Evolutionary conservation across 208 protist species (phyloP).

Genomic region (Acanthamoeba triangularis): DNA sequence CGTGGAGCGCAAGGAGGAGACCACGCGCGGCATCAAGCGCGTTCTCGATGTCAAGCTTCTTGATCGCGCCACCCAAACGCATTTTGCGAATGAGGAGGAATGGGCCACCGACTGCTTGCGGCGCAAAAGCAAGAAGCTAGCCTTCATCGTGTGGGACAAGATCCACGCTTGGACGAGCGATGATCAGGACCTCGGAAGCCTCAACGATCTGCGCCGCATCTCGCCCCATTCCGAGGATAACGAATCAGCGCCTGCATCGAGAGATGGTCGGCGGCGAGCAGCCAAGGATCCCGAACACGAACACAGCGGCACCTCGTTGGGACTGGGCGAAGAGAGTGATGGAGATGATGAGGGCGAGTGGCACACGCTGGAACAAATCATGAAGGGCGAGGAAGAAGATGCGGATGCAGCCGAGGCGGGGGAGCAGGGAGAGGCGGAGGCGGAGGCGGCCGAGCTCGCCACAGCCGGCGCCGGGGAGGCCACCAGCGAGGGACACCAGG

Average conservation of each 20-base stretch:
- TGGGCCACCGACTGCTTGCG: background rate
- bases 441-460: background rate
- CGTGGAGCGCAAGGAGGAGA: background rate
- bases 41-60: background rate
- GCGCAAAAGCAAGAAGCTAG: background rate
- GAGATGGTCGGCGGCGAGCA: too few relatives aligned
- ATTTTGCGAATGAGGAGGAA: background rate
- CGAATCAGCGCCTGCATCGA: background rate
- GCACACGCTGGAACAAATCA: constrained; percentile 32
- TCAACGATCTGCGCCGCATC: constrained; percentile 45
- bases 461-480: background rate
- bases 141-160: constrained; percentile 37
- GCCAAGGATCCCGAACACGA: background rate
- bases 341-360: constrained; percentile 30
- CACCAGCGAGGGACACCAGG: background rate
- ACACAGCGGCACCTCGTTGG: background rate
- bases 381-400: background rate
- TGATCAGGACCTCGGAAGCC: constrained; percentile 18
- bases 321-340: background rate
- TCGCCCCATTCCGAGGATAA: background rate
- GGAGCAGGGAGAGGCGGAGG: background rate
- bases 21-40: background rate
- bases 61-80: background rate
- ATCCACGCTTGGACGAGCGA: background rate
- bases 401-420: background rate